phyloP scores from a whole-genome alignment of 1,284 basidiomycete species.

The Mixia osmundae region DNA sequence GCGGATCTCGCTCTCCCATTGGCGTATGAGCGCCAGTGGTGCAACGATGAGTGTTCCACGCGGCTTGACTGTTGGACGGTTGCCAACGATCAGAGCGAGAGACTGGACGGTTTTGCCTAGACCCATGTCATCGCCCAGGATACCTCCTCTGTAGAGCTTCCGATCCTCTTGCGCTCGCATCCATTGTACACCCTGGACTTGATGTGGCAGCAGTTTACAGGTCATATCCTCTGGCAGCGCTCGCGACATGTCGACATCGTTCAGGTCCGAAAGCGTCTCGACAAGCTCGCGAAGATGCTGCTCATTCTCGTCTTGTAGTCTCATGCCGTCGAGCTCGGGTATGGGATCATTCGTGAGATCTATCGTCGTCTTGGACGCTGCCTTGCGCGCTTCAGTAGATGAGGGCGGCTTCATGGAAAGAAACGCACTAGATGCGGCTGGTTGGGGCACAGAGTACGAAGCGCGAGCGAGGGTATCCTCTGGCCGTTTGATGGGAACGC shows the following conservation, averaged over 20 bases:
- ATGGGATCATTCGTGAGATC: too few relatives aligned
- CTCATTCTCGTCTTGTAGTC: slow-evolving; percentile 9
- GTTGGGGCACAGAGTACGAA: too few relatives aligned
- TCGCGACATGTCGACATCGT: slow-evolving; percentile 5
- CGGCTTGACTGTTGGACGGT: slow-evolving; percentile 7
- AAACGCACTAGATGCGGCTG: too few relatives aligned
- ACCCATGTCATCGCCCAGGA: slow-evolving; percentile 19
- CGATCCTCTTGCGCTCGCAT: slow-evolving; percentile 11
- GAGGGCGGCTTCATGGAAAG: too few relatives aligned
- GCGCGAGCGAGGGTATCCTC: too few relatives aligned
- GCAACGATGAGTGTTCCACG: slow-evolving; percentile 15
- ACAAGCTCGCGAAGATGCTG: slow-evolving; percentile 12
- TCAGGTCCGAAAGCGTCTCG: slow-evolving; percentile 7
- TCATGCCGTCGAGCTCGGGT: too few relatives aligned
- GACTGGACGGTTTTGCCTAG: slow-evolving; percentile 15
- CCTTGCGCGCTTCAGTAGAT: too few relatives aligned
- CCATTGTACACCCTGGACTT: slow-evolving; percentile 16
- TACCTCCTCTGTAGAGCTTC: slow-evolving; percentile 15
- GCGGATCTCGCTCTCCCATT: slow-evolving; percentile 66
- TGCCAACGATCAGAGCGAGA: slow-evolving; percentile 14
- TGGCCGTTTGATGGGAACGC: too few relatives aligned
- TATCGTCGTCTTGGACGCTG: too few relatives aligned
- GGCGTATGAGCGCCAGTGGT: slow-evolving; percentile 45
- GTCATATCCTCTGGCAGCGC: slow-evolving; percentile 1
- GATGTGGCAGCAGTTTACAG: slow-evolving; percentile 14